A percentile compares a stretch with the other conserved stretches of the same genome.
Conservation (phyloP, 495 filamentous ascomycete species). For the Penicillium paradoxum region DNA sequence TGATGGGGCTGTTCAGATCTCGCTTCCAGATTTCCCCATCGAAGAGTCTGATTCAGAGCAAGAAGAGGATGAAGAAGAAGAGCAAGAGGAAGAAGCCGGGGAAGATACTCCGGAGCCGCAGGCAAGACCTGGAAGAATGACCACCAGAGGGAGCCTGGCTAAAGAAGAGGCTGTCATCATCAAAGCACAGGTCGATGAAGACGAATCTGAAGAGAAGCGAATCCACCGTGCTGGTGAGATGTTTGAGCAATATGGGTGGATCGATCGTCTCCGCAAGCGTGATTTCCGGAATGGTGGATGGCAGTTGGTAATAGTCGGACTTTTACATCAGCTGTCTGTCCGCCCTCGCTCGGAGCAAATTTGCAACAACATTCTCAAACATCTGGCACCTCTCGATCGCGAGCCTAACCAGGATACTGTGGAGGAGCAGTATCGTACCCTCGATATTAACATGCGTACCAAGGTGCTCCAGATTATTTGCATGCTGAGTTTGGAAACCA, state of each 20-base stretch:
- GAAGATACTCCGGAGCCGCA: conserved; percentile 39
- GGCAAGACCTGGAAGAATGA: conserved; percentile 60
- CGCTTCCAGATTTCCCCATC: conserved; percentile 69
- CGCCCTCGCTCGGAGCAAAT: conserved; percentile 59
- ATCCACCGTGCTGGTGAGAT: conserved; percentile 79
- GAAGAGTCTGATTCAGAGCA: conserved; percentile 60
- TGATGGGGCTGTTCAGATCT: conserved; percentile 71
- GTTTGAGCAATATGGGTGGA: conserved; percentile 64
- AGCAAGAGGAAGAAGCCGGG: conserved; percentile 33
- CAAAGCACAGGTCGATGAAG: conserved; percentile 43
- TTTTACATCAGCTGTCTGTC: conserved; percentile 78
- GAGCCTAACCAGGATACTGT: conserved; percentile 72
- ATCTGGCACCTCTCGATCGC: conserved; percentile 71
- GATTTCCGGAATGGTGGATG: conserved; percentile 89
- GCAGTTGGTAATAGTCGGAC: conserved; percentile 82
- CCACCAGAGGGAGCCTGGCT: conserved; percentile 78
- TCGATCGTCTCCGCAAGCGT: conserved; percentile 72
- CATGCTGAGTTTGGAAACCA: conserved; percentile 80
- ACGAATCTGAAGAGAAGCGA: conserved; percentile 32
- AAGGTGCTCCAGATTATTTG: conserved; percentile 80
- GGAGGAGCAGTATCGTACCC: conserved; percentile 58
- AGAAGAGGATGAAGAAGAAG: conserved; percentile 54
- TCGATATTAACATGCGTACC: conserved; percentile 80
- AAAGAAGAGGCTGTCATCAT: conserved; percentile 69
- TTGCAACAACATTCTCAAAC: conserved; percentile 72